Base-by-base conservation (phyloP, 768 basidiomycete genomes). In the Leucogyrophana mollusca region DNA sequence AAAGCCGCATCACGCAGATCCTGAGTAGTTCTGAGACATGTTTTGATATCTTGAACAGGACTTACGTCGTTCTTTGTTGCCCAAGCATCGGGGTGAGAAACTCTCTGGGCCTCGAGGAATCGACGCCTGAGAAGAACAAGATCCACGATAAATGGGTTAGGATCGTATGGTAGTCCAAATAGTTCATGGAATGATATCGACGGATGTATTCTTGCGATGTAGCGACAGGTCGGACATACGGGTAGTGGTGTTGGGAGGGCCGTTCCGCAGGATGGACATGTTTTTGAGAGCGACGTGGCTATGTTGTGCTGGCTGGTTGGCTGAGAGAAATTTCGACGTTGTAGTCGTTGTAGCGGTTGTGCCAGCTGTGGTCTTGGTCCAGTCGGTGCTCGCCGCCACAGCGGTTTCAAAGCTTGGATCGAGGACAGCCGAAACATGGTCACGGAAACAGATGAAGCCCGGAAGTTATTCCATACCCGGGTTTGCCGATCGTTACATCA, bases 51-150 rank as follows among this genome's bases (percentile, higher is more conserved):
- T 30, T 30, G 27, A 6, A 24, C 25, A n/a, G 49, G 37, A 48
- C 66, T 43, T 52, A 87, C 88, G 49, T 76, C 65, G 46, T 82
- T 81, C 57, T 79, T 76, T 23, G 80, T 77, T 25, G 82, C 77
- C 86, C 89, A 95, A 10, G 82, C 74, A 62, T 97, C 94, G 0
- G 94, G 94, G 70, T 97, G 94, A 42, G 90, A 83, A 17, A 80
- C 69, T 17, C 81, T 74, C 59, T 95, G 94, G 3, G 87, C 79
- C 37, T 76, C 69, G 25, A 87, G 70, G 61, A 91, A 94, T 22
- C 77, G 74, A 27, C 71, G 68, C 62, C 82, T 85, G 48, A 96
- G 67, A 16, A 74, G 68, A 1, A 66, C 56, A 13, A 75, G 56
- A 59, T 93, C 82, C 34, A 97, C 66, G 13, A 73, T 64, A 66